These are phyloP conservation scores for Ophiosphaerella narmari DNA, from an alignment of 2,329 filamentous ascomycete species.

Conservation along the genomic window DNA sequence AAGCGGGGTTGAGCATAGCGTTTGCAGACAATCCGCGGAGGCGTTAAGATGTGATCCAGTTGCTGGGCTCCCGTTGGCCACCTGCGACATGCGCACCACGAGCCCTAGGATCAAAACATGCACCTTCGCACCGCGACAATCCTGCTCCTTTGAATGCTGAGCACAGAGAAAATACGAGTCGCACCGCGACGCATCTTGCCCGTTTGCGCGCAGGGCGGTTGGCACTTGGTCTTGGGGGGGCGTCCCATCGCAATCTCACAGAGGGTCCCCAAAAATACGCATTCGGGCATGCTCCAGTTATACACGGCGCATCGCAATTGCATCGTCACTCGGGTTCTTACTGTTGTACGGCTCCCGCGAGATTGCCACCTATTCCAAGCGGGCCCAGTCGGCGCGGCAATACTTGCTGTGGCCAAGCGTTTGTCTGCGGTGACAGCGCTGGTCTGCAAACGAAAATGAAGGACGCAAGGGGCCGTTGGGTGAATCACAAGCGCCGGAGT, in stretches of 20 bases:
- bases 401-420: background rate
- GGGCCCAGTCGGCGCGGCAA: background rate
- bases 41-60: slow-evolving; percentile 12
- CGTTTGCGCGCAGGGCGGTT: no score
- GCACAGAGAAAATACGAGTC: slow-evolving; percentile 5
- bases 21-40: slow-evolving; percentile 16
- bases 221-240: no score
- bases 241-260: slow-evolving; percentile 17
- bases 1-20: slow-evolving; percentile 15
- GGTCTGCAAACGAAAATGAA: background rate
- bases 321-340: background rate
- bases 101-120: background rate
- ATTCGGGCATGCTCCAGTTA: background rate
- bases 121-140: slow-evolving; percentile 8
- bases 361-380: background rate
- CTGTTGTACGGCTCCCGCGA: background rate
- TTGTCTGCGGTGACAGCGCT: no score
- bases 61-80: slow-evolving; percentile 10
- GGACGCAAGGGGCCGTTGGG: background rate
- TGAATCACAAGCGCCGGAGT: slow-evolving; percentile 1
- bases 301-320: background rate
- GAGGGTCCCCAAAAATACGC: slow-evolving; percentile 5
- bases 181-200: slow-evolving; percentile 6
- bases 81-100: background rate
- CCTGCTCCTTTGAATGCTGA: slow-evolving; percentile 2